These are phyloP conservation scores for Linanthus parryae DNA, from an alignment of 148 eudicot species.

Conservation along the genomic window DNA sequence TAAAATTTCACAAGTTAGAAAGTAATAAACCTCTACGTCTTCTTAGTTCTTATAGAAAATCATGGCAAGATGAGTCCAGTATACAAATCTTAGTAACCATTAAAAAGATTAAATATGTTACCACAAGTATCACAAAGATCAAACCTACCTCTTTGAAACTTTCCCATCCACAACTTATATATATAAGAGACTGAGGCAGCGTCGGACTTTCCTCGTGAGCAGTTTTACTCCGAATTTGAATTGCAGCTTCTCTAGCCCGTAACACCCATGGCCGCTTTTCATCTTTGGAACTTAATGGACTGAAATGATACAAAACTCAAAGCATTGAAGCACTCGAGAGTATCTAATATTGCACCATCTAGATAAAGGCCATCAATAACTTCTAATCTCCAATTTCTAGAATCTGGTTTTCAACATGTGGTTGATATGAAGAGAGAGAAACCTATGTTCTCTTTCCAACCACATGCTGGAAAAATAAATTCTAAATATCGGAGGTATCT, in stretches of 20 bases:
- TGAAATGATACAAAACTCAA: slow-evolving; percentile 31
- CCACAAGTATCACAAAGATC: background rate
- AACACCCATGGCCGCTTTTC: slow-evolving; percentile 96
- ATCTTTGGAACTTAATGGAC: slow-evolving; percentile 47
- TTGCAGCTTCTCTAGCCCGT: slow-evolving; percentile 79
- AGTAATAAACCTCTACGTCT: background rate
- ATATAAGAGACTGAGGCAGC: slow-evolving; percentile 77
- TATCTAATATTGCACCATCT: too few relatives aligned
- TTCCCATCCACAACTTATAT: slow-evolving; percentile 97
- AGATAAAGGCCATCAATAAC: too few relatives aligned
- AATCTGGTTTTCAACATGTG: too few relatives aligned
- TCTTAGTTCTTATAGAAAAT: background rate
- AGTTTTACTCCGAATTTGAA: slow-evolving; percentile 45
- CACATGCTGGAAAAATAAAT: too few relatives aligned
- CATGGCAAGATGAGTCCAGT: too few relatives aligned
- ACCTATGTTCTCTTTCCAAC: too few relatives aligned
- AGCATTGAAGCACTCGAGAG: too few relatives aligned
- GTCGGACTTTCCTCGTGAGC: slow-evolving; percentile 41
- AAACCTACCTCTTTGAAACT: slow-evolving; percentile 79
- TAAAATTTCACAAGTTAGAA: slow-evolving; percentile 12
- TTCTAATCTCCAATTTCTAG: too few relatives aligned
- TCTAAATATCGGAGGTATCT: too few relatives aligned
- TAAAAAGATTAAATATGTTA: too few relatives aligned
- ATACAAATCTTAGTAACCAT: slow-evolving; percentile 1
- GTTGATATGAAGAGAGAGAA: too few relatives aligned